Evolutionary conservation across 2,329 filamentous ascomycete genomes (phyloP), one percentile per base, ranked within the genome.

Genomic region (Aureobasidium mangrovei): DNA sequence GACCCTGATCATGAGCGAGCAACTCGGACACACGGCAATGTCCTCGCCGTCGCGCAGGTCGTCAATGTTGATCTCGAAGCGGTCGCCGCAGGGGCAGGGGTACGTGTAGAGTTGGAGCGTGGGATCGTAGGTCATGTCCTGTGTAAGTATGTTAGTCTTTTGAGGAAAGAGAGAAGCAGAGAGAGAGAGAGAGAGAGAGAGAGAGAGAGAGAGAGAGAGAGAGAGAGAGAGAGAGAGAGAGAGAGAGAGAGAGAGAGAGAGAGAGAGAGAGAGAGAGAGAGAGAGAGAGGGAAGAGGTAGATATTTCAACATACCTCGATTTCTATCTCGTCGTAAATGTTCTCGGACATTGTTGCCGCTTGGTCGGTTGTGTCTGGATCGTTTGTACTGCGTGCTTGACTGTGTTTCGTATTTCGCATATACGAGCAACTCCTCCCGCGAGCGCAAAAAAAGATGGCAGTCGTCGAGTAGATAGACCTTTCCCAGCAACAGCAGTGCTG

Each of bases 1-100:
- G 10, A 98, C 91, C 56, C 85, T 76, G 55, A 98, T 95, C 89
- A 95, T 95, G 63, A 98, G 74, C 70, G 91, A 96, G 72, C 93
- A 98, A 68, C 91, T 96, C 26, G 93, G 93, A 65, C 93, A 98
- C 8, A 97, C 88, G n/a, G 87, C 93, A 66, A 98, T 90, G 63
- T 97, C 91, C 69, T 91, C 83, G 59, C 88, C 88, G 66, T 97
- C 91, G 56, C 84, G 80, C 63, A 98, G 75, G 69, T 97, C 91
- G 54, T 79, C 82, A 54, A 97, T 82, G 24, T 80, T 81, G 66
- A 93, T 96, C 74, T 96, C 88, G 74, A 98, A 98, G 57, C 88
- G 82, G 74, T 98, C 93, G 74, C 93, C 93, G 72, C 93, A 98
- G 1, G 93, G 93, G 69, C 93, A 98, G 10, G 93, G 93, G 70